phyloP scores from a whole-genome alignment of 345 rosid genomes.

The Laguncularia racemosa region DNA sequence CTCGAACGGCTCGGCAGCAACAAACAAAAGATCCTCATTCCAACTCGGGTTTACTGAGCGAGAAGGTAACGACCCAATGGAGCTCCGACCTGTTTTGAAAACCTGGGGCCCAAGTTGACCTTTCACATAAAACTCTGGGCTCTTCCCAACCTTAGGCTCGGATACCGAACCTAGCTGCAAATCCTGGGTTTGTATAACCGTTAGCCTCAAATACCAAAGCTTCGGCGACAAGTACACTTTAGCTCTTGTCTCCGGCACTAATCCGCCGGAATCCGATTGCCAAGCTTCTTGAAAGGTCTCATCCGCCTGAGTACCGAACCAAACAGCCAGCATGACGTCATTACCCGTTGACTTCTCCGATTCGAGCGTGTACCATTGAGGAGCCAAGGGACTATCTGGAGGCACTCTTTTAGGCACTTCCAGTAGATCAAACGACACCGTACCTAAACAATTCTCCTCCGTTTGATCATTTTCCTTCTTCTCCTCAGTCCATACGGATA shows the following conservation, averaged over 20 bases:
- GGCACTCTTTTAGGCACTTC: slow-evolving; percentile 86
- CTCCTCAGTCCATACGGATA: slow-evolving; percentile 73
- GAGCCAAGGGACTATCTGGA: slow-evolving; percentile 88
- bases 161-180: slow-evolving; percentile 56
- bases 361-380: slow-evolving; percentile 86
- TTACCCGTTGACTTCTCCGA: slow-evolving; percentile 58
- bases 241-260: slow-evolving; percentile 80
- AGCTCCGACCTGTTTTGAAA: slow-evolving; percentile 71
- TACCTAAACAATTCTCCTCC: slow-evolving; percentile 56
- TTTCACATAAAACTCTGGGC: slow-evolving; percentile 62
- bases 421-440: slow-evolving; percentile 83
- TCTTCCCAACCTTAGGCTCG: slow-evolving; percentile 53
- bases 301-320: slow-evolving; percentile 91
- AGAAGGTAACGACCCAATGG: slow-evolving; percentile 38
- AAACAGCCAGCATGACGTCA: slow-evolving; percentile 91
- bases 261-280: slow-evolving; percentile 96
- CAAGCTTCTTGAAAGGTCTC: slow-evolving; percentile 96
- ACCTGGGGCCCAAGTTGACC: slow-evolving; percentile 80
- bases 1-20: slow-evolving; percentile 92
- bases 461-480: slow-evolving; percentile 45
- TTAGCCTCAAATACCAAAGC: slow-evolving; percentile 92
- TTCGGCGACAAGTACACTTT: slow-evolving; percentile 87
- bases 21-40: slow-evolving; percentile 90
- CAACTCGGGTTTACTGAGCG: slow-evolving; percentile 66
- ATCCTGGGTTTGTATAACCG: slow-evolving; percentile 97